phyloP scores from a whole-genome alignment of 805 yeast genomes.

The Ogataea wickerhamii region DNA sequence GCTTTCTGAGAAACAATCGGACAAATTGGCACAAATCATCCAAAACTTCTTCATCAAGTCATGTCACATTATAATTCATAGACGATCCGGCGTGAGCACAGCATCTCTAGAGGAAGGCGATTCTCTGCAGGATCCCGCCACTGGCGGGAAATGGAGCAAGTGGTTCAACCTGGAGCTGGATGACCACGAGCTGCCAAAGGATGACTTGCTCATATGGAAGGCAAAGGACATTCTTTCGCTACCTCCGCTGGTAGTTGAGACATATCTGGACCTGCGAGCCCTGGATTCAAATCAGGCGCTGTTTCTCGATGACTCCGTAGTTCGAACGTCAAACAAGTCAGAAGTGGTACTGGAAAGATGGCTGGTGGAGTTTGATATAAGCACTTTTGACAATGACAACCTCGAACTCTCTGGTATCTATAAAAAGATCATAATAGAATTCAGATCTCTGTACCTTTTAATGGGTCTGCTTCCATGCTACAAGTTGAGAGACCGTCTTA shows the following conservation, averaged over 20 bases:
- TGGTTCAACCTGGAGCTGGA: constrained; percentile 61
- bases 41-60: constrained; percentile 64
- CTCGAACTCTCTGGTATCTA: constrained; percentile 66
- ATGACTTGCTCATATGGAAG: constrained; percentile 66
- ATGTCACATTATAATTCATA: constrained; percentile 45
- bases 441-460: constrained; percentile 69
- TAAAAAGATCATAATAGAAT: constrained; percentile 67
- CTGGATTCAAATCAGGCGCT: constrained; percentile 23
- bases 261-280: constrained; percentile 41
- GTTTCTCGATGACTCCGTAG: constrained; percentile 37
- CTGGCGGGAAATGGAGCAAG: constrained; percentile 38
- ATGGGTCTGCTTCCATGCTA: constrained; percentile 69
- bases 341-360: constrained; percentile 95
- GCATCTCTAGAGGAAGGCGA: constrained; percentile 12
- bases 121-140: constrained; percentile 4
- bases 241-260: constrained; percentile 85
- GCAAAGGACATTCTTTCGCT: constrained; percentile 38
- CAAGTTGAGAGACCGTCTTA: constrained; percentile 47
- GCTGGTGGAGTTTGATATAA: constrained; percentile 75
- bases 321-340: constrained; percentile 58
- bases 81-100: constrained; percentile 17
- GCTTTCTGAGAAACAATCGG: constrained; percentile 31
- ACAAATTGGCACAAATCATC: constrained; percentile 30
- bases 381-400: constrained; percentile 32
- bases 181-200: constrained; percentile 37